Conservation (phyloP, 2,329 filamentous ascomycete species). For the Fusarium succisae region DNA sequence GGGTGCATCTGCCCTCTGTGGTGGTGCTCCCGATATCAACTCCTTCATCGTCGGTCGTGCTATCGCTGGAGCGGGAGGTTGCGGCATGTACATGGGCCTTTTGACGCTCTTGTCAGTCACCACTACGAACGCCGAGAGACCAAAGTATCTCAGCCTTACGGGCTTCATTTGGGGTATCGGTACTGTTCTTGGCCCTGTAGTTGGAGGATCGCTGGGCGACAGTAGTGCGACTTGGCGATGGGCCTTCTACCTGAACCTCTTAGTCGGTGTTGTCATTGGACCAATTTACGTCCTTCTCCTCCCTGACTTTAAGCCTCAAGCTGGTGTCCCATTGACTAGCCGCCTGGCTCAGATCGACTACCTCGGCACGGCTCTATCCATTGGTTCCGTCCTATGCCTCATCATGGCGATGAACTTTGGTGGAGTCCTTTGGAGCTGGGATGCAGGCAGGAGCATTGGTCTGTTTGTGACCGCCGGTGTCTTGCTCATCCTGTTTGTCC, state of each 20-base stretch:
- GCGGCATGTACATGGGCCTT: constrained; percentile 42
- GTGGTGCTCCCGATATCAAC: constrained; percentile 52
- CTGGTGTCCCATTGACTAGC: not conserved
- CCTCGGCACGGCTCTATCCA: constrained; percentile 53
- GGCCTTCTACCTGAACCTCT: constrained; percentile 27
- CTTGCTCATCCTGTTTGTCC: constrained; percentile 50
- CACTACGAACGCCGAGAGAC: constrained; percentile 23
- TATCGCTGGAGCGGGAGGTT: constrained; percentile 53
- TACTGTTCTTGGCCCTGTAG: constrained; percentile 51
- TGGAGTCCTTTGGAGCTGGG: constrained; percentile 58
- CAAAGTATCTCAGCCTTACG: constrained; percentile 28
- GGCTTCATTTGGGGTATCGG: constrained; percentile 52
- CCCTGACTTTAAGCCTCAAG: constrained; percentile 11
- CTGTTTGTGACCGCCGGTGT: constrained; percentile 55
- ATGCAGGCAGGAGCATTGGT: constrained; percentile 53
- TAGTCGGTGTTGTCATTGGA: constrained; percentile 9
- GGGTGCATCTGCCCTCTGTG: constrained; percentile 48
- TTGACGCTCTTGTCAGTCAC: constrained; percentile 23
- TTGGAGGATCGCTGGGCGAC: constrained; percentile 14
- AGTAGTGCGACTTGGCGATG: constrained; percentile 42
- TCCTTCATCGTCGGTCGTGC: constrained; percentile 56
- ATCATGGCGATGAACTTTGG: constrained; percentile 61
- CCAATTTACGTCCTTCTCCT: constrained; percentile 18
- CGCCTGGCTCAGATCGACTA: constrained; percentile 47
- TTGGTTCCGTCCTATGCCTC: constrained; percentile 51